These are phyloP conservation scores for Neospora caninum DNA, from an alignment of 169 alveolate species.

Conservation along the genomic window DNA sequence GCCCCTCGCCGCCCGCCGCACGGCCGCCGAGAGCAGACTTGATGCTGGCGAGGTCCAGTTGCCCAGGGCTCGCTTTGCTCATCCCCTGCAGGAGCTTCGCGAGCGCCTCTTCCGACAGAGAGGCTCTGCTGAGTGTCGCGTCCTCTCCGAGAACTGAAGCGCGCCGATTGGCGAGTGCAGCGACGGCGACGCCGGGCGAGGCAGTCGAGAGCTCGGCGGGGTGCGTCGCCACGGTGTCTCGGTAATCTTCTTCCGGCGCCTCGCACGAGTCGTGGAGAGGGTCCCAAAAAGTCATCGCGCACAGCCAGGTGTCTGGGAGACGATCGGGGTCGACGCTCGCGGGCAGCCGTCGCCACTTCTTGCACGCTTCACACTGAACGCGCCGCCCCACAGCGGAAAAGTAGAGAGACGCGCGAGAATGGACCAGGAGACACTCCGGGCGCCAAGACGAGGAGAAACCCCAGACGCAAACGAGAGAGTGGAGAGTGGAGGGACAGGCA, in stretches of 20 bases:
- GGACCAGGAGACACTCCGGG: neutral
- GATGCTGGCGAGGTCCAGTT: no score
- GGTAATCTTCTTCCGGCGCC: constrained; percentile 51
- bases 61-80: neutral
- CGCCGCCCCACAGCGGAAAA: neutral
- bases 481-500: no score
- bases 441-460: neutral
- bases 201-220: no score
- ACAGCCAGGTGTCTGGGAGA: constrained; percentile 56
- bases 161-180: neutral
- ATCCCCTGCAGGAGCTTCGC: neutral
- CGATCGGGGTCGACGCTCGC: constrained; percentile 50
- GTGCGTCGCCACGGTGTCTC: neutral
- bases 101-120: neutral
- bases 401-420: neutral
- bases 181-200: no score
- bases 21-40: neutral
- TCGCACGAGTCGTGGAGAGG: constrained; percentile 19
- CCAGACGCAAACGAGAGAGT: no score
- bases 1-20: neutral
- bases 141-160: neutral
- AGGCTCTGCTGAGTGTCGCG: neutral
- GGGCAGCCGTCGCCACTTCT: constrained; percentile 61
- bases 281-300: constrained; percentile 57
- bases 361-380: constrained; percentile 58